Percentiles rank a stretch among this genome's conserved stretches.
These are phyloP conservation scores for Rosa chinensis DNA, from an alignment of 306 rosid species.

Conservation along the genomic window DNA sequence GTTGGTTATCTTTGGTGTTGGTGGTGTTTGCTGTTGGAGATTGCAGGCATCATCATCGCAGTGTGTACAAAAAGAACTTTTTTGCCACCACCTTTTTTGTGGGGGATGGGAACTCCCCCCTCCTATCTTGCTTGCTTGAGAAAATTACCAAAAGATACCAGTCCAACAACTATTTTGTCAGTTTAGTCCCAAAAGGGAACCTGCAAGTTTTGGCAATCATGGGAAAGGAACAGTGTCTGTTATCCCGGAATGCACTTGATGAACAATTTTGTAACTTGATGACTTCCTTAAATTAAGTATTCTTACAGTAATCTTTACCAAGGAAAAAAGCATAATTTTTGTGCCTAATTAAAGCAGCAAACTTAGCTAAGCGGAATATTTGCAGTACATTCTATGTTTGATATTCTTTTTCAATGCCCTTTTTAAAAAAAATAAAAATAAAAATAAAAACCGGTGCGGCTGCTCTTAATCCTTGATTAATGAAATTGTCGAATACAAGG, in stretches of 20 bases:
- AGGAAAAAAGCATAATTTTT: neutral
- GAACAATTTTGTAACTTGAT: neutral
- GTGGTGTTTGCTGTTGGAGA: constrained; percentile 40
- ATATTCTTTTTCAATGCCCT: neutral
- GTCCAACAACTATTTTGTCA: constrained; percentile 20
- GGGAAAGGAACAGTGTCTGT: neutral
- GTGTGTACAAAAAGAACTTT: constrained; percentile 93
- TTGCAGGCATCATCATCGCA: constrained; percentile 91
- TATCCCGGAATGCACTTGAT: neutral
- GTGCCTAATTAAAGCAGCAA: neutral
- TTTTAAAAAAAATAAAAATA: no score
- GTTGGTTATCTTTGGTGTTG: constrained; percentile 1
- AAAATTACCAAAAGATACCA: constrained; percentile 27
- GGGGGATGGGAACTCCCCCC: constrained; percentile 58
- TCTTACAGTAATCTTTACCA: neutral
- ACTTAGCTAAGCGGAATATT: neutral
- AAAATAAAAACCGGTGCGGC: no score
- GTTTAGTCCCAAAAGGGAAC: neutral
- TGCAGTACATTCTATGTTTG: neutral
- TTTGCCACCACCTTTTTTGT: constrained; percentile 85
- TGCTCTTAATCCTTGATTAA: no score
- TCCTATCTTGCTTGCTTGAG: constrained; percentile 9
- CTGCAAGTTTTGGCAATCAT: constrained; percentile 3
- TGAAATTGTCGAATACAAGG: no score
- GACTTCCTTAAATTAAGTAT: neutral